A percentile compares a stretch with the other conserved stretches of the same genome.
Conservation (phyloP, 768 basidiomycete species). For the Daedaleopsis sinensis region DNA sequence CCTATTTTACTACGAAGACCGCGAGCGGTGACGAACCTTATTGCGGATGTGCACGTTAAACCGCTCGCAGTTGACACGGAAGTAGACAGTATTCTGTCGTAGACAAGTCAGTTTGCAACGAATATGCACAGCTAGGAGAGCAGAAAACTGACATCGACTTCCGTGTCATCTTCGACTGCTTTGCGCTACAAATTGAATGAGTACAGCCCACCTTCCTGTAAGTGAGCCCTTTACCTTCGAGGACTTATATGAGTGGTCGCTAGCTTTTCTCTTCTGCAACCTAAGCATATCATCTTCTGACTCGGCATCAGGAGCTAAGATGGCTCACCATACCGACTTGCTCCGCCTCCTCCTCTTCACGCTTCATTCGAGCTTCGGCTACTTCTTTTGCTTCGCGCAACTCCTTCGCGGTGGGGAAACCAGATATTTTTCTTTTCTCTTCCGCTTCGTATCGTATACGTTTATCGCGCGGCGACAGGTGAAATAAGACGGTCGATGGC, state of each 20-base stretch:
- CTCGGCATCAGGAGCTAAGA: no score
- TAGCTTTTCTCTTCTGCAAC: slow-evolving; percentile 64
- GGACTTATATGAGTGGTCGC: slow-evolving; percentile 49
- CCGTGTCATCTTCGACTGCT: slow-evolving; percentile 52
- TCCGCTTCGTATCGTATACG: slow-evolving; percentile 80
- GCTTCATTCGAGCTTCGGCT: slow-evolving; percentile 62
- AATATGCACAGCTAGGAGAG: no score
- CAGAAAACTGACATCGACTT: slow-evolving; percentile 62
- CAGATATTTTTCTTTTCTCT: slow-evolving; percentile 70
- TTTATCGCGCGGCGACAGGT: slow-evolving; percentile 80
- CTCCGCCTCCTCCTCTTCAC: slow-evolving; percentile 76
- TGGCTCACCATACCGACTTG: slow-evolving; percentile 69
- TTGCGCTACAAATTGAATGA: slow-evolving; percentile 41
- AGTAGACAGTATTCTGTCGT: slow-evolving; percentile 67
- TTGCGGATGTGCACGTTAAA: slow-evolving; percentile 90
- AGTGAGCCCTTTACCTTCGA: slow-evolving; percentile 50
- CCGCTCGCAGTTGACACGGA: slow-evolving; percentile 87
- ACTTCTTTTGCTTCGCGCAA: slow-evolving; percentile 70
- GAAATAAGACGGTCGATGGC: slow-evolving; percentile 76
- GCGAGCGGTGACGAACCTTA: slow-evolving; percentile 51
- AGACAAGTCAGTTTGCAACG: background rate
- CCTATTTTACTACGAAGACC: slow-evolving; percentile 6
- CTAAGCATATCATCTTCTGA: slow-evolving; percentile 12
- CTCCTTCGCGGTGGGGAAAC: slow-evolving; percentile 82
- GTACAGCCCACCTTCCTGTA: background rate